These are phyloP conservation scores for Aspergillus homomorphus DNA, from an alignment of 495 filamentous ascomycete genomes.

Conservation along the genomic window DNA sequence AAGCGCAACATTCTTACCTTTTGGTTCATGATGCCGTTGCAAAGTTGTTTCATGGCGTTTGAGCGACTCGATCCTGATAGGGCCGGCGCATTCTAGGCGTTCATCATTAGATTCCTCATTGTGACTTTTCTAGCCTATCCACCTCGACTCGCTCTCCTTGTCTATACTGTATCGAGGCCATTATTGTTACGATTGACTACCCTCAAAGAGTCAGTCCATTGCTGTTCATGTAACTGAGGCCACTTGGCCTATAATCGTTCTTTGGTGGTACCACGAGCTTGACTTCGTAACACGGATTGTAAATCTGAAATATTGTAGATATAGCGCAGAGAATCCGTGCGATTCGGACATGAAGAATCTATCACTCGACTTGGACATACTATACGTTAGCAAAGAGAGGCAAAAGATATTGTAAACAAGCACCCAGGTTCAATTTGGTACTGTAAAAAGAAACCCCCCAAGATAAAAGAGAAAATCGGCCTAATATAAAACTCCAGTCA, in stretches of 20 bases:
- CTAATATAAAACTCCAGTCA: conserved; percentile 27
- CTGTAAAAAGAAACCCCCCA: not conserved
- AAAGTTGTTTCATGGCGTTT: conserved; percentile 13
- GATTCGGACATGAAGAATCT: not conserved
- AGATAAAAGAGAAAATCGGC: not conserved
- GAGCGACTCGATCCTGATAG: conserved; percentile 15
- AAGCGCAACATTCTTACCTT: not conserved
- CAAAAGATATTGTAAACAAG: not conserved
- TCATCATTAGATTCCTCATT: conserved; percentile 9
- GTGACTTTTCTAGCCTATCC: not conserved
- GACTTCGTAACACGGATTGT: not conserved
- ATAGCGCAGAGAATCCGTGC: too few relatives aligned
- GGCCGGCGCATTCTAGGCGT: conserved; percentile 27
- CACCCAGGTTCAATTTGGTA: not conserved
- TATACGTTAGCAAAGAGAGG: too few relatives aligned
- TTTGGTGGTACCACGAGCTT: not conserved
- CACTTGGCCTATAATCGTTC: not conserved
- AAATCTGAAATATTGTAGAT: not conserved
- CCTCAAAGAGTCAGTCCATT: not conserved
- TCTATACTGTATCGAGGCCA: conserved; percentile 8
- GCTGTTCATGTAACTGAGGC: not conserved
- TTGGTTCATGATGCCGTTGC: conserved; percentile 10
- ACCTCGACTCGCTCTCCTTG: not conserved
- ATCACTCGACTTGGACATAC: too few relatives aligned
- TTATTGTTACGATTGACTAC: conserved; percentile 19